Percentiles rank a stretch among this genome's conserved stretches.
These are phyloP conservation scores for Coleophoma crateriformis DNA, from an alignment of 2,329 filamentous ascomycete species.

Conservation along the genomic window DNA sequence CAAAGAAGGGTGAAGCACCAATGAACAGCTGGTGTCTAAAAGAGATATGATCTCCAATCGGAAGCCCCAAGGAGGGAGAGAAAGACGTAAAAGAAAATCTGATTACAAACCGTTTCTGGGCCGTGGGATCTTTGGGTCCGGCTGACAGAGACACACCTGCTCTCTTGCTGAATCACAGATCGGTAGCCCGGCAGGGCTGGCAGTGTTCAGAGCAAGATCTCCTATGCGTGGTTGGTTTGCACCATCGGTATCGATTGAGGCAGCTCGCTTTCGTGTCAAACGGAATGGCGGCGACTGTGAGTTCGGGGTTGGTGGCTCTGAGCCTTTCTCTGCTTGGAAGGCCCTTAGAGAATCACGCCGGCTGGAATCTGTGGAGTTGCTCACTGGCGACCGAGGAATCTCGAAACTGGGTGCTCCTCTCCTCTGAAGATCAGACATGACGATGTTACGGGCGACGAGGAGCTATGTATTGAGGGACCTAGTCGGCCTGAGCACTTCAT, in stretches of 20 bases:
- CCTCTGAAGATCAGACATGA: constrained; percentile 18
- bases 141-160: constrained; percentile 63
- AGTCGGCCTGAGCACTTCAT: constrained; percentile 2
- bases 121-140: constrained; percentile 65
- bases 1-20: too few species aligned
- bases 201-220: constrained; percentile 22
- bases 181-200: constrained; percentile 14
- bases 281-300: constrained; percentile 17
- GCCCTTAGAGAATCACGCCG: constrained; percentile 17
- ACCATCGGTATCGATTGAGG: constrained; percentile 21
- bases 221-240: constrained; percentile 21
- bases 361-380: constrained; percentile 22
- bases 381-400: constrained; percentile 18
- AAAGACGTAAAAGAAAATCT: constrained; percentile 10
- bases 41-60: not conserved
- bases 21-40: too few species aligned
- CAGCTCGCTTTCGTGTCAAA: constrained; percentile 26
- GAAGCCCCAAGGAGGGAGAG: constrained; percentile 9
- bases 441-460: not conserved
- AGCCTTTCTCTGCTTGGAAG: constrained; percentile 16
- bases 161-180: constrained; percentile 18
- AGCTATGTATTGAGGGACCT: not conserved
- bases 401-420: constrained; percentile 11
- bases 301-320: constrained; percentile 15
- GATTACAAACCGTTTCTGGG: constrained; percentile 61